phyloP scores from a whole-genome alignment of 306 rosid species.

The Quercus bicolor region DNA sequence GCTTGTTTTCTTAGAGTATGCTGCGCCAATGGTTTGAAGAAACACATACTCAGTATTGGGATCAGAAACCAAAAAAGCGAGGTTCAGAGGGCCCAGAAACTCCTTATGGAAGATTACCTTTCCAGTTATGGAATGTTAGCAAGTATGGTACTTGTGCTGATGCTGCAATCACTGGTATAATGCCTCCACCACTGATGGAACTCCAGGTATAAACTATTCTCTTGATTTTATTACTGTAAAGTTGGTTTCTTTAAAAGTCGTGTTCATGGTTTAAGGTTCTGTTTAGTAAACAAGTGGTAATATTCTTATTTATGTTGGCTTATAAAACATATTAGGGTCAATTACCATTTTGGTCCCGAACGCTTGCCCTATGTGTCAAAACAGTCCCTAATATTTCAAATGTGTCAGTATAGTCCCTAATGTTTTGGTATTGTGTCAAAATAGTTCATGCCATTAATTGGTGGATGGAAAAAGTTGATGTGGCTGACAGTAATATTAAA shows the following conservation, averaged over 20 bases:
- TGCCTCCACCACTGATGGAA: conserved; percentile 99
- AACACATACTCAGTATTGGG: conserved; percentile 55
- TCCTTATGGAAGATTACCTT: conserved; percentile 56
- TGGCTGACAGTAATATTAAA: no score
- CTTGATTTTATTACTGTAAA: not conserved
- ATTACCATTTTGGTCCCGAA: no score
- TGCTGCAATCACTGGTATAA: conserved; percentile 86
- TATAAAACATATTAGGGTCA: not conserved
- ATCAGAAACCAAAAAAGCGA: conserved; percentile 39
- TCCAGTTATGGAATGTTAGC: conserved; percentile 89
- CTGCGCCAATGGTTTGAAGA: conserved; percentile 80
- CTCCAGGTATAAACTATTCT: conserved; percentile 56
- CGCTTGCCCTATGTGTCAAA: no score
- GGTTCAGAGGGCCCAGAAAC: conserved; percentile 50
- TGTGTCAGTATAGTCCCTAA: no score
- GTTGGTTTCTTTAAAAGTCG: not conserved
- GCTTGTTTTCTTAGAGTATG: conserved; percentile 56
- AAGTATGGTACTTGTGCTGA: conserved; percentile 82
- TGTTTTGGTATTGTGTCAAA: no score
- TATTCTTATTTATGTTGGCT: not conserved
- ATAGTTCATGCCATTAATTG: no score
- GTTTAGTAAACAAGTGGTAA: not conserved
- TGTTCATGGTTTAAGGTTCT: not conserved
- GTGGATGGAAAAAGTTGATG: no score
- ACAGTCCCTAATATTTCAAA: no score